Evolutionary conservation across 225 moss, liverwort and hornwort species (phyloP), one percentile per base, ranked within the genome.

Genomic region (Bryum argenteum): DNA sequence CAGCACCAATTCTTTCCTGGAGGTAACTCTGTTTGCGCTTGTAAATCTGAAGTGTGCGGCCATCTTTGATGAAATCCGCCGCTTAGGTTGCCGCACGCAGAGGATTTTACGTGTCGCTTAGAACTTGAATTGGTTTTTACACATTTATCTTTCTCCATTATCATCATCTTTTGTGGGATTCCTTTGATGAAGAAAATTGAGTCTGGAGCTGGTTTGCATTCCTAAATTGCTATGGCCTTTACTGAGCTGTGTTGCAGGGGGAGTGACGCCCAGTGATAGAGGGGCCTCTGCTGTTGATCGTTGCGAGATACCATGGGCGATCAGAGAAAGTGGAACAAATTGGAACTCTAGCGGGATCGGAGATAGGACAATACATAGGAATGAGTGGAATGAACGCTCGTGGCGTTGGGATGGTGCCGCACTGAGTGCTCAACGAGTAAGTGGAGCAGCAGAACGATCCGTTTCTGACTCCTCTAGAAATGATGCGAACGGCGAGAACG

Each of bases 1-100:
- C 84, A 85, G 19, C 88, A 91, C 74, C 95, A 95, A 69, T 95
- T 93, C 61, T 95, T 95, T 40, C 95, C 93, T 17, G 91, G 84
- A 80, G 84, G 86, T 79, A 82, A 47, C 8, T 11, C 6, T 4
- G 50, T 17, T 0, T 1, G 23, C 9, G 0, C 1, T 33, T 11
- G 7, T 20, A 2, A n/a, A 8, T 22, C 14, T 9, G 9, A 40
- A 40, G 42, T 12, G 26, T 9, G 11, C 9, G 51, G 3, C 51
- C 6, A n/a, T 6, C 6, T 48, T 48, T 17, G 61, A 40, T 61
- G 10, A 15, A 22, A 15, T 20, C 10, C 47, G 47, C 64, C 18
- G 23, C 24, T 10, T 44, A 45, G 44, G 16, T 24, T 64, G 44
- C 12, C 42, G 47, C 22, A 47, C 16, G 15, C 47, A 47, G 47